Base-by-base conservation (phyloP, 345 rosid species). In the Gossypium herbaceum region DNA sequence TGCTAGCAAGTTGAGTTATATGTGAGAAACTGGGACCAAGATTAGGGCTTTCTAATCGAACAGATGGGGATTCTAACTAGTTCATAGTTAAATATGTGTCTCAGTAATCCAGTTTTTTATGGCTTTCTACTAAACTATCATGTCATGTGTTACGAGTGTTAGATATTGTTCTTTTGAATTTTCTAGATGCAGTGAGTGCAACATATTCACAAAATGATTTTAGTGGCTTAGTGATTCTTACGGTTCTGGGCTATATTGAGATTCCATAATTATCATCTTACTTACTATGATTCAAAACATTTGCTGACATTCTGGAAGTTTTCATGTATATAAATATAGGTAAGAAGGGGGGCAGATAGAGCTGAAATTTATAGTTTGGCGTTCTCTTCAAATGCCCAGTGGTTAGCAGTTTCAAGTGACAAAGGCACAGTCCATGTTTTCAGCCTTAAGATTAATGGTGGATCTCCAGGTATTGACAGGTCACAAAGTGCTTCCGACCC, bases 331-430 rank as follows among this genome's bases (percentile, higher is more conserved):
- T 80, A 68, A 41, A 15, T 79, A 67, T 76, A 96, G 99, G 91
- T 96, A 34, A 88, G 99, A 79, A 91, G 99, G 77, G 99, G 99
- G 79, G 97, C 98, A 43, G 99, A 96, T 77, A 90, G 99, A 87
- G 98, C 99, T 7, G 99, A 93, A 78, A 89, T 96, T 63, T 86
- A 91, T 79, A 96, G 99, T 80, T 77, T 96, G 89, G 98, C 98
- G 13, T 96, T 96, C 80, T 96, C 98, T 73, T 76, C 97, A 74
- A 83, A 87, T 78, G 90, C 92, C 6, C 90, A 93, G 55, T 90
- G 97, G 98, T 77, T 93, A 62, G 97, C 97, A 50, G 99, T 93
- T 76, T 96, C 99, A 60, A 96, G 99, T 81, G 99, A 93, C 84
- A 93, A 96, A 79, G 98, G 99, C 59, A 96, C 99, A 10, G 91